Base-by-base conservation (phyloP, 2,329 filamentous ascomycete species). In the Aspergillus terreus region DNA sequence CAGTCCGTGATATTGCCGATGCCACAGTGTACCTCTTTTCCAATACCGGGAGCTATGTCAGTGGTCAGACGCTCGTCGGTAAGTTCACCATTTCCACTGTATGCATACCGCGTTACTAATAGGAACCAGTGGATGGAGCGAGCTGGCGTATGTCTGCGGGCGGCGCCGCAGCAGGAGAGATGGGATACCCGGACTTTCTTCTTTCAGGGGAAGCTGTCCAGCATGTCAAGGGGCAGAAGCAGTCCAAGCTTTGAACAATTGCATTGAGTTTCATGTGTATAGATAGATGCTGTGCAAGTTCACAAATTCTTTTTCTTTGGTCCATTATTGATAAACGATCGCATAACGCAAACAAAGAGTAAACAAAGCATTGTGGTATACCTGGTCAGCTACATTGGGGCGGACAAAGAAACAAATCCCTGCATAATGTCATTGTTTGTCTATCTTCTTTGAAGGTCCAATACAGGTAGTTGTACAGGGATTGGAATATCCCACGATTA, bases 21-120 rank as follows among this genome's bases (percentile, higher is more conserved):
- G 89, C 92, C 1, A 96, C 92, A 0, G 82, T 97, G 0, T 99
- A 85, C 63, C 70, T 97, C 50, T 94, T 96, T 66, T 88, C 87
- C 43, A 88, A 95, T 43, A 84, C 90, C 0, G 92, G 86, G 1
- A 90, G 86, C 67, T 96, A 88, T 69, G 84, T 97, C 44, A 96
- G 88, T 59, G 94, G 91, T 1, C 85, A 90, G 59, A 82, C 84
- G 3, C 73, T 96, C 33, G 88, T 95, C 30, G 80, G 71, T 73
- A 59, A 51, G 71, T 69, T 23, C 17, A 36, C 7, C 11, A n/a
- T 36, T 15, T 33, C 23, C 21, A 4, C 11, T 14, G 21, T 19
- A 21, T 42, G 2, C 9, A 44, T 2, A 35, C 7, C 15, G 4
- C 3, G n/a, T 19, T 40, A n/a, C 45, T 51, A 15, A 50, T 35